phyloP scores from a whole-genome alignment of 306 rosid genomes.

The Castanopsis chinensis region DNA sequence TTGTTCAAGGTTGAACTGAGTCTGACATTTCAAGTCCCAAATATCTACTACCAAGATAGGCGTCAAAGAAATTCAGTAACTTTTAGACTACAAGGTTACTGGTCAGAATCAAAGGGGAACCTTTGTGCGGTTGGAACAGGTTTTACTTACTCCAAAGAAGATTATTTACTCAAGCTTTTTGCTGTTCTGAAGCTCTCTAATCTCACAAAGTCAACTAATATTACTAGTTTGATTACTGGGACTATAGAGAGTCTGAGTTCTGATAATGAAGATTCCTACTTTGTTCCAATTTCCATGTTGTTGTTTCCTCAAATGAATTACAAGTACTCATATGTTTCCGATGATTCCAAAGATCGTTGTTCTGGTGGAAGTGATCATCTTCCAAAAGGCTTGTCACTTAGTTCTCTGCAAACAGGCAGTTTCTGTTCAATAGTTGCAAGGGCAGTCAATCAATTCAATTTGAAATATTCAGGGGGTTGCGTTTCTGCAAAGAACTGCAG shows the following conservation, averaged over 20 bases:
- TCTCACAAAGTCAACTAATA: constrained; percentile 30
- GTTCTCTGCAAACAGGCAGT: not conserved
- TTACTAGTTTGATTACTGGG: constrained; percentile 48
- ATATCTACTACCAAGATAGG: not conserved
- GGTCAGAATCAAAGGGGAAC: constrained; percentile 50
- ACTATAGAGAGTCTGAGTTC: constrained; percentile 49
- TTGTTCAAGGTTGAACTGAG: constrained; percentile 33
- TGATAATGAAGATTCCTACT: constrained; percentile 23
- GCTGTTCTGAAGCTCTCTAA: constrained; percentile 47
- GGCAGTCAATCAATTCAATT: constrained; percentile 13
- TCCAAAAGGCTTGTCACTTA: constrained; percentile 19
- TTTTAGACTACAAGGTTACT: constrained; percentile 47
- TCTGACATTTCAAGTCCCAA: constrained; percentile 13
- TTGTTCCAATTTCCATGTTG: constrained; percentile 42
- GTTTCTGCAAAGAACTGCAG: constrained; percentile 41
- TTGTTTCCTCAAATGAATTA: constrained; percentile 43
- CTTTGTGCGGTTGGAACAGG: constrained; percentile 55
- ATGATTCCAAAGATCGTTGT: constrained; percentile 2
- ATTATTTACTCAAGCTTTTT: constrained; percentile 14
- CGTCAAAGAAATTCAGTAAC: not conserved
- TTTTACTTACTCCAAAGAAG: constrained; percentile 15
- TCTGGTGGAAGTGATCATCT: constrained; percentile 19
- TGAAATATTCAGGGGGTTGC: constrained; percentile 45
- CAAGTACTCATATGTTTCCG: constrained; percentile 33
- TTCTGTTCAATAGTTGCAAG: constrained; percentile 34